Conservation (phyloP, 306 rosid species). For the Citrullus amarus region DNA sequence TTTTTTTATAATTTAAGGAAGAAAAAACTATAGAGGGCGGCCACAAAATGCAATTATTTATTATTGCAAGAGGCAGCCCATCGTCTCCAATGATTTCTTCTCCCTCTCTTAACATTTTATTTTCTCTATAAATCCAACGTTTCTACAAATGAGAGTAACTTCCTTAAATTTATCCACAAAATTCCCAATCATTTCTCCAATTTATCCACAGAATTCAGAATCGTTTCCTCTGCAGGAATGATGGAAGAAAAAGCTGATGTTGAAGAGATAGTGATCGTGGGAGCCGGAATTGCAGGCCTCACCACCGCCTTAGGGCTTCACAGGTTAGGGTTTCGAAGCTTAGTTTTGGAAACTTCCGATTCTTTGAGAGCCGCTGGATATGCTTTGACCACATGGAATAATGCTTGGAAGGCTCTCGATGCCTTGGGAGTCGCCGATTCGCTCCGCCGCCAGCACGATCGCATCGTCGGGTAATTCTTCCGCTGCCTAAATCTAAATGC, state of each 20-base stretch:
- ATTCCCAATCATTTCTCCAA: neutral
- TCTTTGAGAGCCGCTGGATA: constrained; percentile 31
- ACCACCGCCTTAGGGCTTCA: constrained; percentile 48
- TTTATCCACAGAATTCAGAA: neutral
- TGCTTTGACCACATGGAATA: constrained; percentile 33
- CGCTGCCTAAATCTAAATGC: neutral
- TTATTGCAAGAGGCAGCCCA: neutral
- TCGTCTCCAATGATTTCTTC: too few relatives aligned
- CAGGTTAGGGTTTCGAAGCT: constrained; percentile 40
- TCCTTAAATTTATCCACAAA: neutral
- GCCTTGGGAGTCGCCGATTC: constrained; percentile 34
- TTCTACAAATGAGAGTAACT: neutral
- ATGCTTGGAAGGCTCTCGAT: constrained; percentile 56
- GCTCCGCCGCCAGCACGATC: constrained; percentile 32
- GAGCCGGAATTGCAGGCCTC: constrained; percentile 61
- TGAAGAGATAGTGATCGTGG: constrained; percentile 47
- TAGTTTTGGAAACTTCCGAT: constrained; percentile 44
- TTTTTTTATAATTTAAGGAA: too few relatives aligned
- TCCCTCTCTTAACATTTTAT: neutral
- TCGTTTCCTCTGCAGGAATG: neutral
- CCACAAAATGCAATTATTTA: neutral
- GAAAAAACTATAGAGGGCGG: too few relatives aligned
- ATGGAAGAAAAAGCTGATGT: neutral
- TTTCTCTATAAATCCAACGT: too few relatives aligned
- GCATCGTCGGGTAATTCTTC: constrained; percentile 19